Evolutionary conservation across 768 basidiomycete species (phyloP).

Genomic region (Paxillus involutus): DNA sequence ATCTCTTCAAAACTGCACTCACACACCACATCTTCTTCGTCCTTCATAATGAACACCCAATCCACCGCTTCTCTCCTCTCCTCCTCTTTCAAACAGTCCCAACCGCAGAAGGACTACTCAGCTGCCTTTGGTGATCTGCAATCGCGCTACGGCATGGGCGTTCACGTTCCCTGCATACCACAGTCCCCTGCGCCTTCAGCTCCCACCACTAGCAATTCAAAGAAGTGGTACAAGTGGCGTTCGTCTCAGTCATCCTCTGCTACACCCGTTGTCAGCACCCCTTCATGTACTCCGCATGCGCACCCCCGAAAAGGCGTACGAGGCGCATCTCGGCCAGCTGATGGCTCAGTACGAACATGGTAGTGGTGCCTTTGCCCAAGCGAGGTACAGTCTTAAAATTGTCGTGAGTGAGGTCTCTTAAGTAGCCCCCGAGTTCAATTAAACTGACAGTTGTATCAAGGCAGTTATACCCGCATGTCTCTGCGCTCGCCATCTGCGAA

Average conservation of each 20-base stretch:
- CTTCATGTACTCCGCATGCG: background rate
- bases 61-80: background rate
- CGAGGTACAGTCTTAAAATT: background rate
- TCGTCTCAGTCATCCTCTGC: constrained; percentile 15
- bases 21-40: background rate
- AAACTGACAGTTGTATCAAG: background rate
- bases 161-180: background rate
- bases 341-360: constrained; percentile 1
- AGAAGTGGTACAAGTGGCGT: constrained; percentile 21
- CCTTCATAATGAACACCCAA: background rate
- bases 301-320: background rate
- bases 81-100: background rate
- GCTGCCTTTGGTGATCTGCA: constrained; percentile 25
- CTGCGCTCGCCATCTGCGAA: too few species aligned
- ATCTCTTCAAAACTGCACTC: background rate
- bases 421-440: background rate
- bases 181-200: background rate
- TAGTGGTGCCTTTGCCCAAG: background rate
- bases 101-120: constrained; percentile 21
- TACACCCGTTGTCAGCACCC: constrained; percentile 8
- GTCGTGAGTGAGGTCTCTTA: background rate
- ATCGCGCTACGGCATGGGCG: constrained; percentile 18
- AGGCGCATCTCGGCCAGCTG: background rate
- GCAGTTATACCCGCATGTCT: background rate
- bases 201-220: background rate